These are phyloP conservation scores for Cystoderma amianthinum DNA, from an alignment of 768 basidiomycete genomes.

Conservation along the genomic window DNA sequence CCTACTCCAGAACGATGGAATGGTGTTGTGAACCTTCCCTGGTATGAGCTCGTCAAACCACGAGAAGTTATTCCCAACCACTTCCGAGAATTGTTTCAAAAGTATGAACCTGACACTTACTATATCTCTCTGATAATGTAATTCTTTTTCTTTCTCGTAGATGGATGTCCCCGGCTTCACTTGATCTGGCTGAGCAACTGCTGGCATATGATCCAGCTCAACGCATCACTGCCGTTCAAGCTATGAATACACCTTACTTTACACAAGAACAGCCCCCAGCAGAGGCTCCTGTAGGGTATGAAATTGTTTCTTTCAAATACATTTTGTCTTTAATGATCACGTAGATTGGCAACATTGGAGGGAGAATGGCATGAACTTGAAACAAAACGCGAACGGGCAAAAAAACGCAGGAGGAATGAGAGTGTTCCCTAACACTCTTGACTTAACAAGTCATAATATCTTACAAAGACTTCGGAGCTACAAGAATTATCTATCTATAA, in stretches of 20 bases:
- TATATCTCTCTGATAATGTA: constrained; percentile 1
- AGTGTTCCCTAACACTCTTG: constrained; percentile 6
- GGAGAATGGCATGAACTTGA: constrained; percentile 99
- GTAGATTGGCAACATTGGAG: constrained; percentile 69
- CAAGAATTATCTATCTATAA: constrained; percentile 11
- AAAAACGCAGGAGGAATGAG: constrained; percentile 68
- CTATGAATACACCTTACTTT: constrained; percentile 83
- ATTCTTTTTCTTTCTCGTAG: constrained; percentile 33
- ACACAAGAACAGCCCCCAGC: constrained; percentile 68
- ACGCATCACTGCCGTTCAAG: constrained; percentile 73
- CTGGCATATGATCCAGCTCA: constrained; percentile 75
- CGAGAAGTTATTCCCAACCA: constrained; percentile 65
- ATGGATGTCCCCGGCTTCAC: constrained; percentile 79
- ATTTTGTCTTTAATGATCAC: constrained; percentile 5
- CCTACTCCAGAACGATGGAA: constrained; percentile 83
- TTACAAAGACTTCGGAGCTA: constrained; percentile 6
- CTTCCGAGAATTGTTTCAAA: constrained; percentile 81
- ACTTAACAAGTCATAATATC: constrained; percentile 13
- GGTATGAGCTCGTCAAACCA: constrained; percentile 98
- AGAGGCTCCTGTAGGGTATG: constrained; percentile 73
- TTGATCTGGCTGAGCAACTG: constrained; percentile 82
- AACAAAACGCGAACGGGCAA: constrained; percentile 85
- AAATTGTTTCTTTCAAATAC: constrained; percentile 10
- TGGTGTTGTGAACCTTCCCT: constrained; percentile 76
- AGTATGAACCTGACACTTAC: constrained; percentile 40